These are phyloP conservation scores for Xylaria sp. DNA, from an alignment of 2,329 filamentous ascomycete genomes.

Conservation along the genomic window DNA sequence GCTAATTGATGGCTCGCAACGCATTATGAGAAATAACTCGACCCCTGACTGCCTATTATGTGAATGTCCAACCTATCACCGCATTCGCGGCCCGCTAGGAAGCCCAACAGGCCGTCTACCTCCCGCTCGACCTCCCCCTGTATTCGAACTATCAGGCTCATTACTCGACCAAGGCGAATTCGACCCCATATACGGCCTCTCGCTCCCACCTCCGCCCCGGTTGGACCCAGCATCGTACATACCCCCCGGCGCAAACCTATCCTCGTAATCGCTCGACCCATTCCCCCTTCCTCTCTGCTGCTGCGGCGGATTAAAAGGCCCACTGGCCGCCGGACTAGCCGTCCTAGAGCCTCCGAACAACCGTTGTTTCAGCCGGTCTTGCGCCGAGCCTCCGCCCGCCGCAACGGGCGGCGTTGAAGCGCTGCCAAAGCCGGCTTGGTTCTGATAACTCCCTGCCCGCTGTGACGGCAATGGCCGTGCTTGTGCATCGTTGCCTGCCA, in stretches of 20 bases:
- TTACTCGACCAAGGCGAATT: constrained; percentile 61
- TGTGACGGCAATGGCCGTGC: constrained; percentile 77
- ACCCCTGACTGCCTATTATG: not conserved
- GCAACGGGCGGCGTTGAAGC: constrained; percentile 52
- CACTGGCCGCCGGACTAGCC: constrained; percentile 62
- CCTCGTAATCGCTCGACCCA: constrained; percentile 56
- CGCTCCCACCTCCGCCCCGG: constrained; percentile 38
- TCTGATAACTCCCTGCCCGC: constrained; percentile 79
- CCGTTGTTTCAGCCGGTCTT: constrained; percentile 83
- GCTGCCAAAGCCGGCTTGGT: constrained; percentile 47
- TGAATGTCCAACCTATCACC: constrained; percentile 48
- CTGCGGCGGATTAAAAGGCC: constrained; percentile 61
- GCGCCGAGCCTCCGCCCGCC: constrained; percentile 68
- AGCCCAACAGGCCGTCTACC: constrained; percentile 52
- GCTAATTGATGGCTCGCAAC: not conserved
- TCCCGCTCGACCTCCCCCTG: constrained; percentile 52
- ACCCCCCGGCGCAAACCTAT: constrained; percentile 59
- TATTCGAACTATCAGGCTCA: constrained; percentile 54
- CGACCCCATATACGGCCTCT: constrained; percentile 57
- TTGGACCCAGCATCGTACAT: constrained; percentile 54
- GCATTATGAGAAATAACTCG: not conserved
- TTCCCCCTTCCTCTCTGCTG: constrained; percentile 48
- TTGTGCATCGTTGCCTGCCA: constrained; percentile 50
- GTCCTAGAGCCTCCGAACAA: constrained; percentile 75
- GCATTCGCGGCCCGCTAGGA: constrained; percentile 55